These are phyloP conservation scores for Byssothecium circinans DNA, from an alignment of 2,329 filamentous ascomycete species.

Conservation along the genomic window DNA sequence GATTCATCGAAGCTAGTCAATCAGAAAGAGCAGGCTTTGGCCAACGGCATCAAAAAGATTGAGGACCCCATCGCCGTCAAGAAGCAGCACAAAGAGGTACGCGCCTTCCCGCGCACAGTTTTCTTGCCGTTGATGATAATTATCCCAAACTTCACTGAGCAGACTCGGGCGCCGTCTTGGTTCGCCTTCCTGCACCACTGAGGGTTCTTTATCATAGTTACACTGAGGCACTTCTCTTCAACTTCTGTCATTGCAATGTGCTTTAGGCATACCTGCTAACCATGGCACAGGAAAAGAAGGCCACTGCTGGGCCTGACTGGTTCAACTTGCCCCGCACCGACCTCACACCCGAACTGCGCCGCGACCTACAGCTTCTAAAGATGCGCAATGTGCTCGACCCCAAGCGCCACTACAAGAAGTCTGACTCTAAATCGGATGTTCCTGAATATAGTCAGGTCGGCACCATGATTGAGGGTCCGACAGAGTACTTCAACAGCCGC, in stretches of 20 bases:
- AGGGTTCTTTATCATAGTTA: slow-evolving; percentile 74
- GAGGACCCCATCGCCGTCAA: slow-evolving; percentile 55
- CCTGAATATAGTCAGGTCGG: slow-evolving; percentile 89
- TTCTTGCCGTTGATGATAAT: slow-evolving; percentile 70
- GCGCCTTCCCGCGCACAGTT: slow-evolving; percentile 29
- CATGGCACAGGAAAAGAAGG: slow-evolving; percentile 55
- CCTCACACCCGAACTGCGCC: slow-evolving; percentile 80
- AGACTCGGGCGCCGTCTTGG: slow-evolving; percentile 78
- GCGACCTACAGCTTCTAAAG: slow-evolving; percentile 84
- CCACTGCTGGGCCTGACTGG: slow-evolving; percentile 79
- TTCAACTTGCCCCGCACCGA: slow-evolving; percentile 84
- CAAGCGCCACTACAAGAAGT: slow-evolving; percentile 90
- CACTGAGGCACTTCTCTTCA: slow-evolving; percentile 58
- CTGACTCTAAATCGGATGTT: slow-evolving; percentile 66
- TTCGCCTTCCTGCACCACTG: slow-evolving; percentile 69
- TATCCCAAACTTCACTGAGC: slow-evolving; percentile 71
- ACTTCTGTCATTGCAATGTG: slow-evolving; percentile 6
- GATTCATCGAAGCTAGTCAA: slow-evolving; percentile 56
- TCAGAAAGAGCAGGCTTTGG: slow-evolving; percentile 50
- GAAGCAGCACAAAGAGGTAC: slow-evolving; percentile 56
- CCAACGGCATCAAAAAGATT: slow-evolving; percentile 55
- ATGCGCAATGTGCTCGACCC: slow-evolving; percentile 89
- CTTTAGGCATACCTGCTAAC: slow-evolving; percentile 21
- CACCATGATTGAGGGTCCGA: slow-evolving; percentile 83
- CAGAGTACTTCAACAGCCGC: slow-evolving; percentile 80